Percentiles rank a stretch among this genome's conserved stretches.
phyloP scores from a whole-genome alignment of 1,284 basidiomycete species.

The Austropuccinia psidii region DNA sequence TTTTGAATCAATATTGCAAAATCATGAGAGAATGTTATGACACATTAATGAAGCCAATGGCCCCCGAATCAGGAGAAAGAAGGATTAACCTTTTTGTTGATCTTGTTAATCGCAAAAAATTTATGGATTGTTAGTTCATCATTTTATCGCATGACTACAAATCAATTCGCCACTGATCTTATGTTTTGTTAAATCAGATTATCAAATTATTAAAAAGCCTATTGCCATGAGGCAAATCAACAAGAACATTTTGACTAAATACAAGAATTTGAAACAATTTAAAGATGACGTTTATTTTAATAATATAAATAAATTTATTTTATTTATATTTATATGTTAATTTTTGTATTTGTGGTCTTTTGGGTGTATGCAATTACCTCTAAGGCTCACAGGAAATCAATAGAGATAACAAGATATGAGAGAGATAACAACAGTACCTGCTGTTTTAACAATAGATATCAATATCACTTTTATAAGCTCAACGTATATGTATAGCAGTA shows the following conservation, averaged over 20 bases:
- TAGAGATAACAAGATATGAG: no score
- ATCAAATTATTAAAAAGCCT: slow-evolving; percentile 46
- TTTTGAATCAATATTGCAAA: slow-evolving; percentile 13
- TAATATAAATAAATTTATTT: no score
- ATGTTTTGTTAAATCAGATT: not conserved
- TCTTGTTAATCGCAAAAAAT: slow-evolving; percentile 36
- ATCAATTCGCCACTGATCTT: no score
- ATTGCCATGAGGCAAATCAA: slow-evolving; percentile 47
- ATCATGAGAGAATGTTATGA: slow-evolving; percentile 37
- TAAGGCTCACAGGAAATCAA: no score
- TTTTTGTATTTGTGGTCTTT: no score
- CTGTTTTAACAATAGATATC: no score
- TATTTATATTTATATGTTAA: no score
- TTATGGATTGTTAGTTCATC: slow-evolving; percentile 36
- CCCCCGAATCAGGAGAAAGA: slow-evolving; percentile 33
- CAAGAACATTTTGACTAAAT: slow-evolving; percentile 45
- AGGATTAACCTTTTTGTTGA: slow-evolving; percentile 35
- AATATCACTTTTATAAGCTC: no score
- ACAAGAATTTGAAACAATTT: slow-evolving; percentile 44
- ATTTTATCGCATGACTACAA: no score
- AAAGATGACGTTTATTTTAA: slow-evolving; percentile 47
- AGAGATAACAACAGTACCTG: no score
- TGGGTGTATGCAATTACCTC: no score
- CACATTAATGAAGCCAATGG: slow-evolving; percentile 35
- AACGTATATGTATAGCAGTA: no score